phyloP scores from a whole-genome alignment of 108 stramenopile species.

The Nitzschia inconspicua region DNA sequence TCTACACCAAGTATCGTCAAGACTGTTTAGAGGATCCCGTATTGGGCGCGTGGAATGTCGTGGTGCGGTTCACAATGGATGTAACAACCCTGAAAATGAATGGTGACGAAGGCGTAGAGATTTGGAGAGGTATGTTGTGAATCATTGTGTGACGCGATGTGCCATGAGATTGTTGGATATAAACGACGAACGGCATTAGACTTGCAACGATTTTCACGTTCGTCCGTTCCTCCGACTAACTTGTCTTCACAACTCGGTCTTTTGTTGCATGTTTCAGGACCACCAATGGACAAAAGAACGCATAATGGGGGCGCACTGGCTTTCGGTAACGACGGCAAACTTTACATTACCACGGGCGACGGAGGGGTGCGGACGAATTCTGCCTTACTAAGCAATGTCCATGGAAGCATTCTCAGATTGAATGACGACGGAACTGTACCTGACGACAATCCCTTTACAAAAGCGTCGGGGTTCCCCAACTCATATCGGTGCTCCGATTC shows the following conservation, averaged over 20 bases:
- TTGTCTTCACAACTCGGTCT: background rate
- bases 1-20: constrained; percentile 17
- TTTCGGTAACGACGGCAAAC: constrained; percentile 40
- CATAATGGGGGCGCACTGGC: constrained; percentile 32
- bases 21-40: constrained; percentile 8
- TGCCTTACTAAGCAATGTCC: background rate
- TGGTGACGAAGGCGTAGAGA: background rate
- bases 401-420: constrained; percentile 25
- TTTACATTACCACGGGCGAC: constrained; percentile 32
- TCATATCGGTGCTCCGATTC: constrained; percentile 1
- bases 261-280: background rate
- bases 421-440: constrained; percentile 32
- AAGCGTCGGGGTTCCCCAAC: background rate
- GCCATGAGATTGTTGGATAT: background rate
- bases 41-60: constrained; percentile 24
- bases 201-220: too few relatives aligned
- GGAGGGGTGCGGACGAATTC: constrained; percentile 1
- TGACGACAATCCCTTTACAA: constrained; percentile 28
- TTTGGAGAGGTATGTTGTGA: constrained; percentile 1
- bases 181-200: background rate
- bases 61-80: constrained; percentile 24
- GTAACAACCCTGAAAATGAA: background rate
- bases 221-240: background rate
- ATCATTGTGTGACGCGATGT: background rate
- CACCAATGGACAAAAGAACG: constrained; percentile 3